phyloP scores from a whole-genome alignment of 257 asterid genomes.

The Capsicum pubescens region DNA sequence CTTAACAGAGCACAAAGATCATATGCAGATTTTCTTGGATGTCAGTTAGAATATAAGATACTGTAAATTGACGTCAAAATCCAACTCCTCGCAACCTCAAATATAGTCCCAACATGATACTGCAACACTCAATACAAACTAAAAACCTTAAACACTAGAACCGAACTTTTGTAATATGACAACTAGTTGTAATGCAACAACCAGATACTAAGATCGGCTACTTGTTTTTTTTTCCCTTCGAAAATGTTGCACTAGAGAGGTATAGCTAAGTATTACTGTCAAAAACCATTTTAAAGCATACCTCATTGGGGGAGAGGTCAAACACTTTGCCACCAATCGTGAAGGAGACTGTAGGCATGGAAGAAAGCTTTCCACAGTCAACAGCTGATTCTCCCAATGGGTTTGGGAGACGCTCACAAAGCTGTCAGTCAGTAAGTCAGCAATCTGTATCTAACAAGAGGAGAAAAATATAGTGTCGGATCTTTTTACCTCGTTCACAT shows the following conservation, averaged over 20 bases:
- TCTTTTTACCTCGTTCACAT: constrained; percentile 39
- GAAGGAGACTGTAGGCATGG: constrained; percentile 71
- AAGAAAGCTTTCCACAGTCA: constrained; percentile 62
- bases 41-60: not conserved
- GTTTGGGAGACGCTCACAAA: constrained; percentile 74
- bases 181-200: not conserved
- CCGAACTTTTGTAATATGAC: not conserved
- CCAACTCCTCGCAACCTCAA: not conserved
- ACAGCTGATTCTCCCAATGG: constrained; percentile 81
- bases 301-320: constrained; percentile 70
- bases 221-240: not conserved
- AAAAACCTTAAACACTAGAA: not conserved
- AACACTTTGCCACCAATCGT: constrained; percentile 69
- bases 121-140: not conserved
- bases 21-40: not conserved
- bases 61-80: not conserved
- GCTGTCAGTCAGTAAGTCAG: constrained; percentile 44
- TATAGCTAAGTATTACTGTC: not conserved
- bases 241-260: constrained; percentile 2
- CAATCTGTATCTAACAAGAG: constrained; percentile 22
- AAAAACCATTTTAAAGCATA: constrained; percentile 34
- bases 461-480: constrained; percentile 8
- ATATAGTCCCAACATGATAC: not conserved
- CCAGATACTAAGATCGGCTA: not conserved
- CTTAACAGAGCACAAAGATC: not conserved